These are phyloP conservation scores for Trametes cinnabarina DNA, from an alignment of 768 basidiomycete species.

Conservation along the genomic window DNA sequence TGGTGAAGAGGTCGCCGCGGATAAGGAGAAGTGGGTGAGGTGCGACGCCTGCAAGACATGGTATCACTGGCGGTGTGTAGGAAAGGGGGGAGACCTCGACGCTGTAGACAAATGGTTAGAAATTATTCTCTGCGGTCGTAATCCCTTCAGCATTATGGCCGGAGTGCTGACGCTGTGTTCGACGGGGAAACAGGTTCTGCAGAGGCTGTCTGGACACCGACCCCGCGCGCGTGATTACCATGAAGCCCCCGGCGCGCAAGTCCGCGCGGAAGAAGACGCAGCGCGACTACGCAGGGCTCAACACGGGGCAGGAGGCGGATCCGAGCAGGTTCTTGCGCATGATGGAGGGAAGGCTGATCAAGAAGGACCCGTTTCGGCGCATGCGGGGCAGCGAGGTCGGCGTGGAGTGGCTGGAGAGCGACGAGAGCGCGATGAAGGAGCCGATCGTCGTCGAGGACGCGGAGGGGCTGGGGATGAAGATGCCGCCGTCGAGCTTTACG, in stretches of 20 bases:
- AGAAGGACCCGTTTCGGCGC: constrained; percentile 59
- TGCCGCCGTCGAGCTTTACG: constrained; percentile 70
- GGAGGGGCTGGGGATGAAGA: constrained; percentile 86
- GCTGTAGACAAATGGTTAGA: constrained; percentile 76
- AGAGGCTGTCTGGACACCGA: constrained; percentile 58
- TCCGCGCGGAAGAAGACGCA: constrained; percentile 72
- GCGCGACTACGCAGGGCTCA: constrained; percentile 77
- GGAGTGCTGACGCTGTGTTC: not conserved
- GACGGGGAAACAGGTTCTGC: constrained; percentile 58
- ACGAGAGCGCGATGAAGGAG: constrained; percentile 73
- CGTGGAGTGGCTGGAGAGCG: constrained; percentile 70
- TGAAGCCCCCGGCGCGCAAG: constrained; percentile 78
- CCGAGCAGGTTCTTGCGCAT: constrained; percentile 65
- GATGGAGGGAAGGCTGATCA: constrained; percentile 65
- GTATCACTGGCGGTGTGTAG: constrained; percentile 84
- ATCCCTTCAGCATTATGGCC: not conserved
- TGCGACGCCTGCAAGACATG: constrained; percentile 81
- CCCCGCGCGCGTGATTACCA: constrained; percentile 61
- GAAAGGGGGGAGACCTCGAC: constrained; percentile 61
- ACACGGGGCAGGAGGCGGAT: constrained; percentile 63
- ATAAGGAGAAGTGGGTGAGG: constrained; percentile 77
- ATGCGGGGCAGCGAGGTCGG: constrained; percentile 68
- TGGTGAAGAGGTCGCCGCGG: constrained; percentile 35
- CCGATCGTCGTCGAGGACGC: constrained; percentile 78
- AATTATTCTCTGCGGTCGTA: constrained; percentile 16